A percentile compares a stretch with the other conserved stretches of the same genome.
phyloP scores from a whole-genome alignment of 2,329 filamentous ascomycete species.

The Herpotrichia juniperi region DNA sequence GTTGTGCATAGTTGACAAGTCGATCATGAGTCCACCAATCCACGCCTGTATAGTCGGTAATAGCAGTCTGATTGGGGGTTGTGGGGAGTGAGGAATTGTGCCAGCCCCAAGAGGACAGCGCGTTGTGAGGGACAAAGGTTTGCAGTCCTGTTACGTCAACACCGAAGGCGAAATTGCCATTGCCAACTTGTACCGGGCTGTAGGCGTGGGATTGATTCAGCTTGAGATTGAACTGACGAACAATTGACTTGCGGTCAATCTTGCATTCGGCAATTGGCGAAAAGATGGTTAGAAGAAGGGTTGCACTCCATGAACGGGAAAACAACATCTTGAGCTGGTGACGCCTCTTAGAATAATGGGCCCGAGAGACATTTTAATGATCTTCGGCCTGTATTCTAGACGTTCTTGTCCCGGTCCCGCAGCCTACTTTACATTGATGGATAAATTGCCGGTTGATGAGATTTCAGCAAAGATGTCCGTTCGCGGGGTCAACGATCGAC shows the following conservation, averaged over 20 bases:
- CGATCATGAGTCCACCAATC: conserved; percentile 54
- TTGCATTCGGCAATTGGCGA: conserved; percentile 12
- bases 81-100: conserved; percentile 53
- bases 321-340: conserved; percentile 15
- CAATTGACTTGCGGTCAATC: conserved; percentile 37
- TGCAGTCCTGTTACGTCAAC: conserved; percentile 55
- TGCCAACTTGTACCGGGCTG: conserved; percentile 60
- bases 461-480: conserved; percentile 13
- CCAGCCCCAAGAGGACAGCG: conserved; percentile 54
- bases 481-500: conserved; percentile 27
- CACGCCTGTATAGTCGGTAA: conserved; percentile 48
- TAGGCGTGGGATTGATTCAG: conserved; percentile 56
- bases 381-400: not conserved
- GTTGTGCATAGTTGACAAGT: conserved; percentile 52
- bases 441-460: conserved; percentile 31
- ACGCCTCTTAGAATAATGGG: not conserved
- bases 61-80: conserved; percentile 40
- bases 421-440: conserved; percentile 23
- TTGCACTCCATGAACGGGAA: conserved; percentile 5
- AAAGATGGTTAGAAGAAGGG: conserved; percentile 9
- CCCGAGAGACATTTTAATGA: conserved; percentile 7
- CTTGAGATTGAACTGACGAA: conserved; percentile 52
- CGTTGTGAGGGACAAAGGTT: conserved; percentile 52
- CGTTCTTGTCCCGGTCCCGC: conserved; percentile 11
- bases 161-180: conserved; percentile 57